Conservation (phyloP, 1,284 basidiomycete species). For the Leccinum griseonigrum region DNA sequence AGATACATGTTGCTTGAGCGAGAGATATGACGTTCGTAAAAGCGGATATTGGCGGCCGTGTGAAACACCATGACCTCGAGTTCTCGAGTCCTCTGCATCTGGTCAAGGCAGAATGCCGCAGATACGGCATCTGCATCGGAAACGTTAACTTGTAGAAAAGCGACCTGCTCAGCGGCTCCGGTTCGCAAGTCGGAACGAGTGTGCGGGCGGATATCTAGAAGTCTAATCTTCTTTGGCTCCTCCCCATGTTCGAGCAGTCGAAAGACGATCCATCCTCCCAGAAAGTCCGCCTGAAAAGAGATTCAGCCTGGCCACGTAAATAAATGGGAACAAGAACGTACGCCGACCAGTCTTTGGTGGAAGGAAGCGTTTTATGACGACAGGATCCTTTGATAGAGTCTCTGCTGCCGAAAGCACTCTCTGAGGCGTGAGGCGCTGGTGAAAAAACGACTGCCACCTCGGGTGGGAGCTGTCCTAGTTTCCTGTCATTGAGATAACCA, state of each 20-base stretch:
- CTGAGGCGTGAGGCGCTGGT: slow-evolving; percentile 43
- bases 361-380: slow-evolving; percentile 32
- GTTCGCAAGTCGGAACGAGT: slow-evolving; percentile 50
- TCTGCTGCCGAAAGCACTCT: slow-evolving; percentile 38
- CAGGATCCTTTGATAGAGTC: slow-evolving; percentile 35
- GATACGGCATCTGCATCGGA: slow-evolving; percentile 50
- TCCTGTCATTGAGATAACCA: slow-evolving; percentile 48
- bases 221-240: slow-evolving; percentile 58
- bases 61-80: slow-evolving; percentile 61
- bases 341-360: slow-evolving; percentile 53
- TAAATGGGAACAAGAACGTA: slow-evolving; percentile 28
- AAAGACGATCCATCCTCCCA: slow-evolving; percentile 73
- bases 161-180: slow-evolving; percentile 47
- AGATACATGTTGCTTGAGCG: slow-evolving; percentile 49
- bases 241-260: slow-evolving; percentile 68
- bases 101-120: slow-evolving; percentile 68
- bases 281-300: slow-evolving; percentile 55
- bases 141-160: slow-evolving; percentile 59
- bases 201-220: slow-evolving; percentile 63
- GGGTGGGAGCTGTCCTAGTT: slow-evolving; percentile 44
- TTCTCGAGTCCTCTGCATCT: slow-evolving; percentile 19
- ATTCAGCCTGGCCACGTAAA: not conserved
- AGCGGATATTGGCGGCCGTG: slow-evolving; percentile 72
- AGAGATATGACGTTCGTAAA: slow-evolving; percentile 58
- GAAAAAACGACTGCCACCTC: slow-evolving; percentile 42